These are phyloP conservation scores for Macrotyloma uniflorum DNA, from an alignment of 306 rosid species.

Conservation along the genomic window DNA sequence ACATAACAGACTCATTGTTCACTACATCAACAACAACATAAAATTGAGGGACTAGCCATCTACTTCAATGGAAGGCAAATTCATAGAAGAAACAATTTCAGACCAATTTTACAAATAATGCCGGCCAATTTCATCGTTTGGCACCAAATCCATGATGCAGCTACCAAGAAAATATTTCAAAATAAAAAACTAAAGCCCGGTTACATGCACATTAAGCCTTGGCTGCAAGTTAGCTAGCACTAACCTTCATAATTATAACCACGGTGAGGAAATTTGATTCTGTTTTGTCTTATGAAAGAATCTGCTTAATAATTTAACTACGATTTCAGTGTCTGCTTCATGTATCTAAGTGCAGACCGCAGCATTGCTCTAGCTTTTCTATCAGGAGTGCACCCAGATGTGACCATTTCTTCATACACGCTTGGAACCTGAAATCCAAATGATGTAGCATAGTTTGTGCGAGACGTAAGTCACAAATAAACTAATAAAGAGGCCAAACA, in stretches of 20 bases:
- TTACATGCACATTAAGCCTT: conserved; percentile 31
- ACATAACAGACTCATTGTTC: background rate
- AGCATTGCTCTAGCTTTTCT: conserved; percentile 92
- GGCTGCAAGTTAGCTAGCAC: conserved; percentile 33
- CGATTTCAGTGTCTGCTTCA: conserved; percentile 71
- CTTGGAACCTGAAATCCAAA: conserved; percentile 82
- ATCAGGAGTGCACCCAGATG: conserved; percentile 83
- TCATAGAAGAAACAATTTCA: background rate
- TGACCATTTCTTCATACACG: conserved; percentile 92
- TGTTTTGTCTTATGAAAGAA: conserved; percentile 38
- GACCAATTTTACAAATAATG: conserved; percentile 4
- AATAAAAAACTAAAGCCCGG: conserved; percentile 26
- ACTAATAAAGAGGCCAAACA: background rate
- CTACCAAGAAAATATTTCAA: conserved; percentile 20
- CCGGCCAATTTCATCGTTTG: conserved; percentile 3
- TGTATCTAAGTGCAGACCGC: conserved; percentile 89
- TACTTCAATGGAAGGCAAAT: background rate
- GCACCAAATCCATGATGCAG: conserved; percentile 11
- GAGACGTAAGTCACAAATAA: conserved; percentile 12
- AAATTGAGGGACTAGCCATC: background rate
- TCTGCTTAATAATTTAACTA: conserved; percentile 44
- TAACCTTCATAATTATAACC: conserved; percentile 51
- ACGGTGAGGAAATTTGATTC: conserved; percentile 13
- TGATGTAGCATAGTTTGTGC: conserved; percentile 24
- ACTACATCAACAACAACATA: conserved; percentile 9